phyloP scores from a whole-genome alignment of 305 asterid genomes.

The Solanum hybrid region DNA sequence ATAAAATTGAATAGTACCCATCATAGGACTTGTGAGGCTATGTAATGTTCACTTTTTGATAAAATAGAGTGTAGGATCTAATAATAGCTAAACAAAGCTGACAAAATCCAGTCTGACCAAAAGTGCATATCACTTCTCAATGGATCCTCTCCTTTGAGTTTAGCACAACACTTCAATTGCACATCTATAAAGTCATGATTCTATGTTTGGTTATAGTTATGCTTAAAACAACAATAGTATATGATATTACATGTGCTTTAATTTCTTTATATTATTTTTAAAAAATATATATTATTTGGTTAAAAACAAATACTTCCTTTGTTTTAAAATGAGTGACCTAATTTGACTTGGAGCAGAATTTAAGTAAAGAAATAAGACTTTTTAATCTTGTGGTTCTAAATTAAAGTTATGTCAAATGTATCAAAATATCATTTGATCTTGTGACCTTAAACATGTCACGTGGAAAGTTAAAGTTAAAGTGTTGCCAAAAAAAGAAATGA shows the following conservation, averaged over 20 bases:
- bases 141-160: background rate
- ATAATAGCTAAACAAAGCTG: background rate
- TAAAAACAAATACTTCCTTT: background rate
- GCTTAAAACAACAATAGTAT: background rate
- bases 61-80: background rate
- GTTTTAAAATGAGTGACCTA: background rate
- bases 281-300: background rate
- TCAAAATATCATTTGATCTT: too few relatives aligned
- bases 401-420: too few relatives aligned
- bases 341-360: fast-evolving
- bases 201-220: background rate
- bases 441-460: too few relatives aligned
- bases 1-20: conserved; percentile 30
- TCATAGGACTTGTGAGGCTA: conserved; percentile 43
- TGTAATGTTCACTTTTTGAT: background rate
- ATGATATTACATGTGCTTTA: background rate
- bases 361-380: too few relatives aligned
- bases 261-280: too few relatives aligned
- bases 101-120: background rate
- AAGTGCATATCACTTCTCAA: background rate
- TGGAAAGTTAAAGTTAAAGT: too few relatives aligned
- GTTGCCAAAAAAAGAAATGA: too few relatives aligned
- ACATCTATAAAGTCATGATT: background rate
- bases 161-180: background rate
- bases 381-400: too few relatives aligned